Evolutionary conservation across 257 asterid species (phyloP).

Genomic region (Capsicum rhomboideum): DNA sequence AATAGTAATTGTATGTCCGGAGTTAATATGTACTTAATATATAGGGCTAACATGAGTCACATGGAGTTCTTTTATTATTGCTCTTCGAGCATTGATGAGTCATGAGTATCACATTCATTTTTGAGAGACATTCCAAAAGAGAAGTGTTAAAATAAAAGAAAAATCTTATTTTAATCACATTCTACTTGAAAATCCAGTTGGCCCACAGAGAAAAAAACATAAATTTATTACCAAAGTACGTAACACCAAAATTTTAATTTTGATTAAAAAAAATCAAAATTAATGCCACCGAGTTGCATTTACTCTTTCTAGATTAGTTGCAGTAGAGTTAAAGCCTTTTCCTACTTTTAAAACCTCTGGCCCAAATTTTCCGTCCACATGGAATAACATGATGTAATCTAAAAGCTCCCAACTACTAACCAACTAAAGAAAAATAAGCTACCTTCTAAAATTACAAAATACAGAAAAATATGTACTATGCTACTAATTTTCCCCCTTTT

Average conservation of each 20-base stretch:
- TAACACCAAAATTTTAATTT: background rate
- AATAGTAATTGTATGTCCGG: too few species aligned
- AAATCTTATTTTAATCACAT: background rate
- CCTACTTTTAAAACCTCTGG: background rate
- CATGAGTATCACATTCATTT: background rate
- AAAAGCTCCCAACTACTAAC: background rate
- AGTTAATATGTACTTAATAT: too few species aligned
- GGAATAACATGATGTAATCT: background rate
- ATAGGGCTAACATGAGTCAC: background rate
- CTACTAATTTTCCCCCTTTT: background rate
- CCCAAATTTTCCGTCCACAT: background rate
- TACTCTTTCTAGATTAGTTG: background rate
- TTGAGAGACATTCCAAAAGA: background rate
- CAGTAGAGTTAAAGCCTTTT: constrained; percentile 4
- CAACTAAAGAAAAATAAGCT: background rate
- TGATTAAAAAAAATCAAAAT: background rate
- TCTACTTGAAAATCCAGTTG: background rate
- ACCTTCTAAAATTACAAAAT: background rate
- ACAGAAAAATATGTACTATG: background rate
- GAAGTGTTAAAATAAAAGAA: background rate
- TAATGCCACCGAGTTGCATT: constrained; percentile 16
- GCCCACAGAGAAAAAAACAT: background rate
- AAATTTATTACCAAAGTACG: background rate
- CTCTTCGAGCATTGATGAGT: background rate
- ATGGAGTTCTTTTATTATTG: background rate